Evolutionary conservation across 441 rosid species (phyloP).

Genomic region (Aquilaria agallochum): DNA sequence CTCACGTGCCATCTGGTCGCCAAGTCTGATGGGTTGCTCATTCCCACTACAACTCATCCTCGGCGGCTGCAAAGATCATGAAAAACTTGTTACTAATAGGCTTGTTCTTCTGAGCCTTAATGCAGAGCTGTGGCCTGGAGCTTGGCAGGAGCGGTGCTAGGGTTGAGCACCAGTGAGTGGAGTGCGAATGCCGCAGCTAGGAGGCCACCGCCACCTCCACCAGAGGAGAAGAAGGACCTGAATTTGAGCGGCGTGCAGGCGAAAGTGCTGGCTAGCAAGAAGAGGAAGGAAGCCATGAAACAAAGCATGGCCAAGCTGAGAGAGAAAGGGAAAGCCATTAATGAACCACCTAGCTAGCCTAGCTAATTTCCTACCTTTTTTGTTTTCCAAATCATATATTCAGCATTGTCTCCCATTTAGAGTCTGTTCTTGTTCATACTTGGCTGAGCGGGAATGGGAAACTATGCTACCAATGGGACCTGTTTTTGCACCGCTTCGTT

Average conservation of each 20-base stretch:
- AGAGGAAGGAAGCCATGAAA: constrained; percentile 89
- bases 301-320: constrained; percentile 55
- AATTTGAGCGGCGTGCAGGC: constrained; percentile 74
- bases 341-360: constrained; percentile 1
- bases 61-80: too few relatives aligned
- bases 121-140: constrained; percentile 42
- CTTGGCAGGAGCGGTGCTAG: constrained; percentile 36
- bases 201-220: constrained; percentile 71
- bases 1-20: not conserved
- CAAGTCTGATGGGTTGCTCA: too few relatives aligned
- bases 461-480: too few relatives aligned
- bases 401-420: too few relatives aligned
- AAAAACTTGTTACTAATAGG: not conserved
- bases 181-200: constrained; percentile 46
- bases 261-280: constrained; percentile 80
- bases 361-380: too few relatives aligned
- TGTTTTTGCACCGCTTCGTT: too few relatives aligned
- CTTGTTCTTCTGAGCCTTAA: not conserved
- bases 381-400: too few relatives aligned
- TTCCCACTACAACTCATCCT: too few relatives aligned
- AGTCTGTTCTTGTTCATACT: too few relatives aligned
- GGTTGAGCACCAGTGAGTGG: constrained; percentile 32
- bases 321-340: constrained; percentile 54
- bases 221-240: constrained; percentile 65
- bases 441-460: too few relatives aligned